Evolutionary conservation across 495 filamentous ascomycete genomes (phyloP).

Genomic region (Aspergillus cavernicola): DNA sequence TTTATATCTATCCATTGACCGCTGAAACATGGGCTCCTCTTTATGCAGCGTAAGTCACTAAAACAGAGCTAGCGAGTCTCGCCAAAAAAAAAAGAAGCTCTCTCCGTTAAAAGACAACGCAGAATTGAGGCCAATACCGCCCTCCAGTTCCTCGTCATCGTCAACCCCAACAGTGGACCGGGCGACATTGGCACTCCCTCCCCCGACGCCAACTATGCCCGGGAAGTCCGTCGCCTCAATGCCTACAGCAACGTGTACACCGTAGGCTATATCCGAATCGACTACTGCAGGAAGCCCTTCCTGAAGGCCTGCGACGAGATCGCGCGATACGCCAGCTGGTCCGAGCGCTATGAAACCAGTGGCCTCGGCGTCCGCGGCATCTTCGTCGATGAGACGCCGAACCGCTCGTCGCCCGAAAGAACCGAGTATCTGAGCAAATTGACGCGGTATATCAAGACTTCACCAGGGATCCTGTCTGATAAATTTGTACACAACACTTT

Average conservation of each 20-base stretch:
- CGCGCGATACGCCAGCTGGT: constrained; percentile 17
- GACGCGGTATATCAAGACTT: constrained; percentile 1
- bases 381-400: constrained; percentile 21
- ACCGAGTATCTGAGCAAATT: constrained; percentile 7
- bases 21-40: constrained; percentile 18
- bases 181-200: neutral
- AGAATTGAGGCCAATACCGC: constrained; percentile 13
- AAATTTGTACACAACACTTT: constrained; percentile 5
- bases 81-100: neutral
- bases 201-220: constrained; percentile 16
- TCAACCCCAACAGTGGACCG: constrained; percentile 21
- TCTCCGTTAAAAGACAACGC: neutral
- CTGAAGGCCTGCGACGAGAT: constrained; percentile 9
- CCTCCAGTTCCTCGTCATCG: constrained; percentile 16
- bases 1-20: constrained; percentile 20
- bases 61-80: neutral
- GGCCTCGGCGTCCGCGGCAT: constrained; percentile 14
- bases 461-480: neutral
- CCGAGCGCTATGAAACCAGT: constrained; percentile 1
- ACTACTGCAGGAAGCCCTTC: constrained; percentile 19
- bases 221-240: constrained; percentile 14
- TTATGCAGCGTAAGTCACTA: constrained; percentile 14
- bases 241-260: constrained; percentile 14
- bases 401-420: constrained; percentile 1
- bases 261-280: constrained; percentile 19